Base-by-base conservation (phyloP, 2,329 filamentous ascomycete genomes). In the Talaromyces piceae region DNA sequence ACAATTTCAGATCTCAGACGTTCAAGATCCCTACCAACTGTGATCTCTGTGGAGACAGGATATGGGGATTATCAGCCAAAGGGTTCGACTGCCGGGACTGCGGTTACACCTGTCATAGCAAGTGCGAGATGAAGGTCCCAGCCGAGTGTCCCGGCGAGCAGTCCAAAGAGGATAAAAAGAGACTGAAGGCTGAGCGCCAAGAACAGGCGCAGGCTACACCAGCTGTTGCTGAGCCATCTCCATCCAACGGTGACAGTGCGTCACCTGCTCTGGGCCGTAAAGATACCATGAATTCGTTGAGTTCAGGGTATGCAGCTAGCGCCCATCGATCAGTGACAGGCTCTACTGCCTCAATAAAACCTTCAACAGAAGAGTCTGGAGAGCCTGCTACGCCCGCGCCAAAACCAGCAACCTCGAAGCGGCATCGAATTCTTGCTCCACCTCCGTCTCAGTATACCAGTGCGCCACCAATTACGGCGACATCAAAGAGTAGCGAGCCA, bases 21-120 rank as follows among this genome's bases (percentile, higher is more conserved):
- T 98, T 97, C 78, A 97, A 97, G 69, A 95, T 98, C 54, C 94
- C 94, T 0, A 98, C 93, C 4, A 97, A 97, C 67, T 98, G 93
- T 72, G 93, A 98, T 68, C 78, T 96, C 11, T 98, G 93, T 61
- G 91, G 91, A 16, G 93, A 98, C 65, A 82, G 93, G 25, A 95
- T 98, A 66, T 98, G 93, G 93, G 93, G 93, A 0, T 70, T 98
- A 37, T 95, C 89, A 26, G 91, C 93, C 31, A 98, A 98, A 71
- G 93, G 93, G 0, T 94, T 95, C 64, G 91, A 95, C 66, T 98
- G 93, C 64, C 82, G 87, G 59, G 91, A 97, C 67, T 98, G 93
- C 63, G 93, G 94, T 28, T 98, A 96, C 71, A 96, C 91, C 2
- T 98, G 93, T 65, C 93, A 98, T 71, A 94, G 85, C 75, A 98